Conservation (phyloP, 495 filamentous ascomycete genomes). For the Entonaema liquescens region DNA sequence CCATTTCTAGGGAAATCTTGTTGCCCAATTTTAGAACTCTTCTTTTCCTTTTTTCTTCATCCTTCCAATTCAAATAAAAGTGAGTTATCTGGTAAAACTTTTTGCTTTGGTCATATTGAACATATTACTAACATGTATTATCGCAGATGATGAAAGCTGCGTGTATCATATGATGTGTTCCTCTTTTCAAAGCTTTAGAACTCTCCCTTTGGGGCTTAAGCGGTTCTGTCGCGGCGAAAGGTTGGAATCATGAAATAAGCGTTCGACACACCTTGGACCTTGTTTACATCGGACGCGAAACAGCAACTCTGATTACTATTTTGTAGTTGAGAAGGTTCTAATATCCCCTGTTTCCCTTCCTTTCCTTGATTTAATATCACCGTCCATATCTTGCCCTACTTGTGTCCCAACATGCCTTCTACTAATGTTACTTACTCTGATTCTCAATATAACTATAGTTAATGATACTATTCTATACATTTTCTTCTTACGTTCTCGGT, state of each 20-base stretch:
- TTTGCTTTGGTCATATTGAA: slow-evolving; percentile 10
- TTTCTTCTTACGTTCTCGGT: background rate
- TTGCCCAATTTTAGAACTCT: slow-evolving; percentile 40
- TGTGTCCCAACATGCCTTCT: background rate
- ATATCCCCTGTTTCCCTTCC: background rate
- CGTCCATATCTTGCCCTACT: background rate
- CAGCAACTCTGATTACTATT: slow-evolving; percentile 89
- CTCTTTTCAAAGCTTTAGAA: slow-evolving; percentile 70
- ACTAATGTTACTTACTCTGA: background rate
- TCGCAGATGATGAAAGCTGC: slow-evolving; percentile 98
- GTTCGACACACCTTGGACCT: slow-evolving; percentile 98
- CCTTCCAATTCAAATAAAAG: slow-evolving; percentile 97
- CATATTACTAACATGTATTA: slow-evolving; percentile 53
- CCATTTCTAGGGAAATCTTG: slow-evolving; percentile 1
- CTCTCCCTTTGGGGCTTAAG: slow-evolving; percentile 91
- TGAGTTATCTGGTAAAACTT: slow-evolving; percentile 59
- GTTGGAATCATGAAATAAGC: slow-evolving; percentile 89
- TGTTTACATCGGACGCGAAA: slow-evolving; percentile 93
- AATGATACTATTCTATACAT: background rate
- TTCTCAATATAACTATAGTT: background rate
- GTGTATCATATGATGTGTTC: slow-evolving; percentile 88
- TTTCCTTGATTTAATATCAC: background rate
- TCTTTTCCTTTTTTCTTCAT: slow-evolving; percentile 73
- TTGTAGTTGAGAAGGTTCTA: slow-evolving; percentile 48
- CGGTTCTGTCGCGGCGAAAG: slow-evolving; percentile 75